These are phyloP conservation scores for Phialemoniopsis sp. DNA, from an alignment of 2,329 filamentous ascomycete genomes.

Conservation along the genomic window DNA sequence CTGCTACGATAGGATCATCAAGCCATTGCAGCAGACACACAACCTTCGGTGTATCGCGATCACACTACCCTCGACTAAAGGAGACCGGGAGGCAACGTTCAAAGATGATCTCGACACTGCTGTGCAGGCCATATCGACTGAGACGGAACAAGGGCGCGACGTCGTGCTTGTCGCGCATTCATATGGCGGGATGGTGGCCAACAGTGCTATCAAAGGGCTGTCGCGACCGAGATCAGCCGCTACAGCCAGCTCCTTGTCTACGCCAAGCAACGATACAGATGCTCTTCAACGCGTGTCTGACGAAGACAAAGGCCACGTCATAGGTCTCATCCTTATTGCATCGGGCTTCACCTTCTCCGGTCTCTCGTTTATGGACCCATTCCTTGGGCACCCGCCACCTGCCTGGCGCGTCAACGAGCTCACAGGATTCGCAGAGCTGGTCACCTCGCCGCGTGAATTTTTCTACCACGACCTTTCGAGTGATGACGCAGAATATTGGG, in stretches of 20 bases:
- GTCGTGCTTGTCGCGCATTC: slow-evolving; percentile 44
- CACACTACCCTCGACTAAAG: neutral
- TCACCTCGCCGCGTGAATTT: slow-evolving; percentile 28
- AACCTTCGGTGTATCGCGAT: neutral
- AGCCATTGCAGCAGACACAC: neutral
- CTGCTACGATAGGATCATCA: neutral
- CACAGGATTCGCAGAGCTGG: slow-evolving; percentile 35
- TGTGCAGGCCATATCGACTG: slow-evolving; percentile 24
- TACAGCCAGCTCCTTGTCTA: neutral
- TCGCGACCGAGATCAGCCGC: slow-evolving; percentile 2
- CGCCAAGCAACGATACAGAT: neutral
- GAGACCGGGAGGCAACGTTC: neutral
- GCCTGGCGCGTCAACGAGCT: slow-evolving; percentile 30
- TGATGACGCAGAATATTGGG: slow-evolving; percentile 37
- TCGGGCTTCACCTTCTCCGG: slow-evolving; percentile 35
- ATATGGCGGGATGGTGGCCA: slow-evolving; percentile 41
- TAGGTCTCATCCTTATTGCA: slow-evolving; percentile 39
- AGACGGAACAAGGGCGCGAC: slow-evolving; percentile 29
- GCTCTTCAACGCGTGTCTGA: slow-evolving; percentile 1
- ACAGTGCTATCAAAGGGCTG: slow-evolving; percentile 35
- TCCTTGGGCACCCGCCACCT: slow-evolving; percentile 35
- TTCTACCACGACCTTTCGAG: slow-evolving; percentile 46
- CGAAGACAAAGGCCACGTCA: slow-evolving; percentile 32
- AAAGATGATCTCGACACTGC: slow-evolving; percentile 33
- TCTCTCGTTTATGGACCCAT: slow-evolving; percentile 31